These are phyloP conservation scores for Xerocomellus dryophilus DNA, from an alignment of 768 basidiomycete species.

Conservation along the genomic window DNA sequence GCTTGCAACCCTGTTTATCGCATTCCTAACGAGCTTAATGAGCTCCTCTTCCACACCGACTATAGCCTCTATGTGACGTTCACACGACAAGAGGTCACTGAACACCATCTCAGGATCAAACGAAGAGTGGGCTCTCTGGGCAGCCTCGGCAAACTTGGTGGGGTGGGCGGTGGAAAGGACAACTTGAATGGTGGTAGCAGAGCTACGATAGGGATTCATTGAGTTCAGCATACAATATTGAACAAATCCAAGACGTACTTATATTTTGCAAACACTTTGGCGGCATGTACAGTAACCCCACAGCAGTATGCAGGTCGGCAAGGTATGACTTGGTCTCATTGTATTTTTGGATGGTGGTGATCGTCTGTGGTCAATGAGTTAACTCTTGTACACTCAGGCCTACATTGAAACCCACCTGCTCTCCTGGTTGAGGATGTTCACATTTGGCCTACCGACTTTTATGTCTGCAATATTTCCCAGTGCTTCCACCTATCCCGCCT, in stretches of 20 bases:
- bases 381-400: background rate
- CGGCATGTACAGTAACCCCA: conserved; percentile 83
- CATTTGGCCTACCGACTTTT: too few species aligned
- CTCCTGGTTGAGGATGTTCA: too few species aligned
- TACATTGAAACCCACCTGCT: conserved; percentile 52
- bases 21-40: conserved; percentile 55
- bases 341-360: conserved; percentile 67
- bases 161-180: conserved; percentile 95
- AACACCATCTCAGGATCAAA: conserved; percentile 53
- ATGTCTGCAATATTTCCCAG: conserved; percentile 75
- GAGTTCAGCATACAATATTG: background rate
- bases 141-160: conserved; percentile 94
- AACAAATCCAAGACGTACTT: conserved; percentile 45
- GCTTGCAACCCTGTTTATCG: conserved; percentile 44
- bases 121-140: conserved; percentile 60
- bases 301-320: conserved; percentile 95
- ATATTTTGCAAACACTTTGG: conserved; percentile 52
- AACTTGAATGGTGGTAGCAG: conserved; percentile 56
- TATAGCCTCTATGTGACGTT: conserved; percentile 77
- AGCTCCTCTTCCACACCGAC: conserved; percentile 64
- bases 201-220: conserved; percentile 32
- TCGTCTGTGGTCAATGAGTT: conserved; percentile 54
- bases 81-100: conserved; percentile 69
- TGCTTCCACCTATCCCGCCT: too few species aligned
- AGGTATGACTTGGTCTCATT: conserved; percentile 71